Evolutionary conservation across 1,284 basidiomycete genomes (phyloP).

Genomic region (Sanghuangporus sanghuang): DNA sequence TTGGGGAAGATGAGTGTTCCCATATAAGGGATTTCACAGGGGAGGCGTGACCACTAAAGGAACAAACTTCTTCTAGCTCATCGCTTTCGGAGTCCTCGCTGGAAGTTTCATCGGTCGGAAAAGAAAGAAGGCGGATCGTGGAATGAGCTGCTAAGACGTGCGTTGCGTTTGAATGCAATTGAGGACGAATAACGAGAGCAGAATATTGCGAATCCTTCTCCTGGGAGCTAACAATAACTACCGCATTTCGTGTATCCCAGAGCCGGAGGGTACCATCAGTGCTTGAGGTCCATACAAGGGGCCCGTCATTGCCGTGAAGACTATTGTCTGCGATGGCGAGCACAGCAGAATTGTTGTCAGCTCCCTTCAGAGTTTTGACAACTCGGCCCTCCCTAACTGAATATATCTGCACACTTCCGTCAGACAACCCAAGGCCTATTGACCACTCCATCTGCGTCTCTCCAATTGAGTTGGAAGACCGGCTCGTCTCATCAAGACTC

Average conservation of each 20-base stretch:
- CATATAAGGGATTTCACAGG: conserved; percentile 48
- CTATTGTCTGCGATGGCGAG: conserved; percentile 36
- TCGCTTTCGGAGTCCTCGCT: conserved; percentile 28
- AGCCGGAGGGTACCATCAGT: conserved; percentile 50
- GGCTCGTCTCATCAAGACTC: conserved; percentile 22
- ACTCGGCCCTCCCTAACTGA: conserved; percentile 53
- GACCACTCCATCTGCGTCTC: conserved; percentile 27
- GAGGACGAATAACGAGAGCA: conserved; percentile 41
- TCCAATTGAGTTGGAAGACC: conserved; percentile 22
- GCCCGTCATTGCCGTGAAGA: conserved; percentile 18
- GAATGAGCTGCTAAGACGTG: conserved; percentile 57
- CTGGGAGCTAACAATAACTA: conserved; percentile 45
- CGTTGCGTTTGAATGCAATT: conserved; percentile 26
- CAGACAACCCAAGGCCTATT: conserved; percentile 53
- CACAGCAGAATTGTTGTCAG: conserved; percentile 48
- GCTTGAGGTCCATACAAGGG: conserved; percentile 49
- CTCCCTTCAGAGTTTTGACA: conserved; percentile 48
- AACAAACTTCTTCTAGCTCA: conserved; percentile 41
- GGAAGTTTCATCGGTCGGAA: conserved; percentile 26
- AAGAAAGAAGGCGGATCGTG: conserved; percentile 48
- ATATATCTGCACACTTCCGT: conserved; percentile 52
- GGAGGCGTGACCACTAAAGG: conserved; percentile 65
- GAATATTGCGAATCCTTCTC: conserved; percentile 54
- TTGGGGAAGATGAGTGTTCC: conserved; percentile 36
- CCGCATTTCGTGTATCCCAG: conserved; percentile 51